Evolutionary conservation across 176 grass and related monocot genomes (phyloP).

Genomic region (Aegilops tauschii): DNA sequence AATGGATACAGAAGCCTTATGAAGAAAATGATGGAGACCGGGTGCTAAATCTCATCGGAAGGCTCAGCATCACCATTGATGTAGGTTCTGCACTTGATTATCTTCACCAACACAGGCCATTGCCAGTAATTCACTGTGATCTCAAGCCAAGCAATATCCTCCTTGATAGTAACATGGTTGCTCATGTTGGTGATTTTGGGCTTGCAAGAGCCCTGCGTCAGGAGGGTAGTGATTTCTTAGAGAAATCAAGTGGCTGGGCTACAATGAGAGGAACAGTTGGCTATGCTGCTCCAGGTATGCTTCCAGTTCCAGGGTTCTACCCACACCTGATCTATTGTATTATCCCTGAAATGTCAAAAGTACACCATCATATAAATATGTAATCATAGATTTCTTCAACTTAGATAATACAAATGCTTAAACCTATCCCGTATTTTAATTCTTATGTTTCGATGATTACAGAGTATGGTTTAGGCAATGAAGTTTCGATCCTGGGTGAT

Average conservation of each 20-base stretch:
- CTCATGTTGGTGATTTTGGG: conserved; percentile 28
- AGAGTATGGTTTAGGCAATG: conserved; percentile 22
- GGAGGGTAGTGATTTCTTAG: neutral
- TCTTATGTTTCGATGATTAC: neutral
- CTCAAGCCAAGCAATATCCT: too few species aligned
- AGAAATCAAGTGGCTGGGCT: neutral
- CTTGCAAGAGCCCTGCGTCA: conserved; percentile 24
- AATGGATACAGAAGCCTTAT: neutral
- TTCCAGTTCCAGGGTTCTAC: neutral
- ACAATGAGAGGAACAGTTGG: conserved; percentile 24
- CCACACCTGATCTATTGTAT: neutral
- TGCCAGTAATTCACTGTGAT: neutral
- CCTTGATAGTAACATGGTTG: too few species aligned
- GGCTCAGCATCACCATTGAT: neutral
- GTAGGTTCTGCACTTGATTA: conserved; percentile 15
- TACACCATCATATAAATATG: neutral
- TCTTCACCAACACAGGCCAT: neutral
- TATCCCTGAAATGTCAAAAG: neutral
- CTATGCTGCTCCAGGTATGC: conserved; percentile 16
- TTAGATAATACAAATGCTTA: neutral
- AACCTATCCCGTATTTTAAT: neutral
- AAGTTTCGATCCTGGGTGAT: neutral
- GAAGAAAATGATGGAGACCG: neutral
- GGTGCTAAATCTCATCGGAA: neutral
- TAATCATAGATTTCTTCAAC: neutral